Conservation (phyloP, 2,329 filamentous ascomycete species). For the Colletotrichum sp. region DNA sequence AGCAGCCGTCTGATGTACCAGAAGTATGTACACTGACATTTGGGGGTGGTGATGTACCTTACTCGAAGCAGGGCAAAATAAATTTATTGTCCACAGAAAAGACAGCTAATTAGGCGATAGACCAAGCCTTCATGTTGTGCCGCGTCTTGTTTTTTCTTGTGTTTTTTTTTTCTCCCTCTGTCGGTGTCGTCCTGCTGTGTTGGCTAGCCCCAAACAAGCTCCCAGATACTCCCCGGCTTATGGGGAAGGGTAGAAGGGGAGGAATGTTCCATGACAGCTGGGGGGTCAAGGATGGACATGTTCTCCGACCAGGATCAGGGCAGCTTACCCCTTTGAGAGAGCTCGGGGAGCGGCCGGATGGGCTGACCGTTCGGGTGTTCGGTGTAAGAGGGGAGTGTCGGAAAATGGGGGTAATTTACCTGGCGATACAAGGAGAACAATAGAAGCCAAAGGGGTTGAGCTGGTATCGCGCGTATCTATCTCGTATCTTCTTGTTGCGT, state of each 20-base stretch:
- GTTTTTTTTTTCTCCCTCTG: not conserved
- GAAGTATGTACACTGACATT: not conserved
- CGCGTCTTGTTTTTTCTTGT: not conserved
- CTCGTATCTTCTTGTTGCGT: not conserved
- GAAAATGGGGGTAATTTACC: not conserved
- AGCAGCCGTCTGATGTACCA: not conserved
- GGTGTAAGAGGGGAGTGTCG: not conserved
- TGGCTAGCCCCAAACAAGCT: conserved; percentile 16
- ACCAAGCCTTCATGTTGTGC: not conserved
- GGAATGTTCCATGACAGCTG: conserved; percentile 21
- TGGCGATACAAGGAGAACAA: not conserved
- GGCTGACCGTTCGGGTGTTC: conserved; percentile 8
- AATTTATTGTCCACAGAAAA: not conserved
- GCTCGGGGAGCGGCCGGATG: conserved; percentile 2
- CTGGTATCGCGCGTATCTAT: not conserved
- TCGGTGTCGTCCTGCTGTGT: not conserved
- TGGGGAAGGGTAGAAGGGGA: conserved; percentile 9
- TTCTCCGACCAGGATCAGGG: not conserved
- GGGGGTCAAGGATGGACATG: not conserved
- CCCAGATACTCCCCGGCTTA: conserved; percentile 12
- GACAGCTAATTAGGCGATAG: not conserved
- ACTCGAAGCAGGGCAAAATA: not conserved
- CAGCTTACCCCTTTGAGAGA: conserved; percentile 9
- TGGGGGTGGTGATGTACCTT: not conserved
- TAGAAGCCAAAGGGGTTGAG: not conserved